Conservation (phyloP, 73 alveolate genomes). For the Tetrahymena malaccensis region DNA sequence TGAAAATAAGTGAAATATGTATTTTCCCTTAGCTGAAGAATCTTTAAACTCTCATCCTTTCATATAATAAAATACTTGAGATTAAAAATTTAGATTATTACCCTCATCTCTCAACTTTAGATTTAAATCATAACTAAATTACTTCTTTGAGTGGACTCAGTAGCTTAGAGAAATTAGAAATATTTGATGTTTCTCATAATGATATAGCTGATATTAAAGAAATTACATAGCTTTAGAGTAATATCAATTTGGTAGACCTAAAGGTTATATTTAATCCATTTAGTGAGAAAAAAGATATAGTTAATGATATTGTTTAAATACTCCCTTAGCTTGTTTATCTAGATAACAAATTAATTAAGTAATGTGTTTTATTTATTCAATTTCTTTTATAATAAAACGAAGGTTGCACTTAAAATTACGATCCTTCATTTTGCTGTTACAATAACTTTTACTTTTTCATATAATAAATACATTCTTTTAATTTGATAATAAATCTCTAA, state of each 20-base stretch:
- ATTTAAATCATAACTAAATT: constrained; percentile 82
- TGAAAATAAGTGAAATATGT: not conserved
- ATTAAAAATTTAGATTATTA: constrained; percentile 69
- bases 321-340: not conserved
- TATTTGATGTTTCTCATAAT: constrained; percentile 82
- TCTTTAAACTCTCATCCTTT: constrained; percentile 63
- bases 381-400: not conserved
- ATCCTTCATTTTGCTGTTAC: too few species aligned
- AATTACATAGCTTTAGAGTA: not conserved
- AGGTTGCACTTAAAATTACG: too few species aligned
- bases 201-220: constrained; percentile 72
- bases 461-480: too few species aligned
- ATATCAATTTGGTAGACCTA: constrained; percentile 18
- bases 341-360: not conserved
- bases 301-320: constrained; percentile 37
- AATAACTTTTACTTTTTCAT: too few species aligned
- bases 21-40: not conserved
- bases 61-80: constrained; percentile 70
- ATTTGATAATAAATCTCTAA: too few species aligned
- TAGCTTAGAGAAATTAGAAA: constrained; percentile 55
- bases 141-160: constrained; percentile 72
- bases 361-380: not conserved
- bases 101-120: constrained; percentile 70
- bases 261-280: constrained; percentile 64
- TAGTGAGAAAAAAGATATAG: constrained; percentile 46